Base-by-base conservation (phyloP, 2,329 filamentous ascomycete species). In the Triangularia verruculosa region DNA sequence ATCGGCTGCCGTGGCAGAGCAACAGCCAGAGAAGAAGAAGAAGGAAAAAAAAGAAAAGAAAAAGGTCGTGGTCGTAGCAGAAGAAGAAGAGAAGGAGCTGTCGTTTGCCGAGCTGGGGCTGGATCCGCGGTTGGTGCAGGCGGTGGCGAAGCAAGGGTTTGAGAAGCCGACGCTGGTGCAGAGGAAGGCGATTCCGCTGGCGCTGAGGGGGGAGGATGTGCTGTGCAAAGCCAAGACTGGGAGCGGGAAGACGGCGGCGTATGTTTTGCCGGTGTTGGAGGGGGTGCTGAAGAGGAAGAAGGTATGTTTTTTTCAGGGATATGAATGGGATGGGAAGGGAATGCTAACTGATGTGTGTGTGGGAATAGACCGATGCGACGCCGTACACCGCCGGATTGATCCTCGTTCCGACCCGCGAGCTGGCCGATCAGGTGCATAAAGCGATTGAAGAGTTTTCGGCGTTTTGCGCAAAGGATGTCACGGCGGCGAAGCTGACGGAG, bases 231-330 rank as follows among this genome's bases (percentile, higher is more conserved):
- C 94, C 39, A 96, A 94, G 77, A 98, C 95, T 4, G 95, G 95
- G 12, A 97, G 93, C 3, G 95, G 95, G 70, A 99, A 99, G 82
- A 99, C 95, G 11, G 92, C 92, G n/a, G 94, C 95, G 57, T 98
- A 98, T 74, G 81, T 97, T 6, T 83, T 99, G 51, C 95, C 95
- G 1, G 84, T 97, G n/a, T 78, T 99, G 15, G 90, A 97, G 70
- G 85, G 86, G 34, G 91, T 97, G 66, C 79, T 99, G 62, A 91
- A 89, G 74, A 86, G 86, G 69, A 97, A 97, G 78, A 66, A 64
- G 57, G 71, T 74, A 61, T 15, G 70, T 69, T 7, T 51, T 53
- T 3, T 54, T 28, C 8, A 11, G 12, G 27, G 28, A 4, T 12
- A 9, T 17, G 11, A 51, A n/a, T 51, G 27, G 54, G 11, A 30